Base-by-base conservation (phyloP, 352 stramenopile genomes). In the Thalassiosira livingstoniorum region DNA sequence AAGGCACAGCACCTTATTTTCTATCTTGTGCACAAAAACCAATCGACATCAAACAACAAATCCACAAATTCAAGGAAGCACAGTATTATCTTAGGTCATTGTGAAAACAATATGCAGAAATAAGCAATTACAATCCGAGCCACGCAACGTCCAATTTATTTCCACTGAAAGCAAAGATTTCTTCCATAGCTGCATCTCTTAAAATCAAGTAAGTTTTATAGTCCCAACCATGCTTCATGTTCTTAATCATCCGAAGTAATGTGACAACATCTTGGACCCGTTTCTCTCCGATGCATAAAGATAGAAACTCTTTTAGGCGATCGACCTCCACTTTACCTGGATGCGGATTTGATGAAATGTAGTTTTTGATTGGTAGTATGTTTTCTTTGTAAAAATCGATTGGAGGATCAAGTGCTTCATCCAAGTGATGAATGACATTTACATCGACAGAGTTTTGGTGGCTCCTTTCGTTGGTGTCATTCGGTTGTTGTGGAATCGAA, bases 221-320 rank as follows among this genome's bases (percentile, higher is more conserved):
- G 34, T 47, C 67, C 83, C 83, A 90, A 32, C 72, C 66, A 74
- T 76, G 15, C 43, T 73, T 2, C 62, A 86, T 72, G 55, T 72
- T 76, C 75, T 83, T 87, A 32, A 90, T 87, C 37, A 60, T 63
- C 10, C 83, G 63, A 55, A 90, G 80, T 69, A 90, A 72, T n/a
- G 63, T 60, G 32, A 86, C 58, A 35, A 43, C 75, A 63, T 90
- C 83, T 53, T 82, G 61, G 35, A 85, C 31, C 15, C 80, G 61
- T 18, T 29, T 37, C 69, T 90, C 83, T 23, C 70, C 21, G 54
- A 84, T 27, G 47, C 78, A 83, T 18, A 84, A 29, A 15, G 18
- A 42, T 7, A 90, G 62, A 57, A 90, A 90, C 43, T 87, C 58
- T 39, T 70, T 31, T 5, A 85, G 61, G 43, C 18, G 66, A n/a